Evolutionary conservation across 2,329 filamentous ascomycete genomes (phyloP).

Genomic region (Talaromyces marneffei): DNA sequence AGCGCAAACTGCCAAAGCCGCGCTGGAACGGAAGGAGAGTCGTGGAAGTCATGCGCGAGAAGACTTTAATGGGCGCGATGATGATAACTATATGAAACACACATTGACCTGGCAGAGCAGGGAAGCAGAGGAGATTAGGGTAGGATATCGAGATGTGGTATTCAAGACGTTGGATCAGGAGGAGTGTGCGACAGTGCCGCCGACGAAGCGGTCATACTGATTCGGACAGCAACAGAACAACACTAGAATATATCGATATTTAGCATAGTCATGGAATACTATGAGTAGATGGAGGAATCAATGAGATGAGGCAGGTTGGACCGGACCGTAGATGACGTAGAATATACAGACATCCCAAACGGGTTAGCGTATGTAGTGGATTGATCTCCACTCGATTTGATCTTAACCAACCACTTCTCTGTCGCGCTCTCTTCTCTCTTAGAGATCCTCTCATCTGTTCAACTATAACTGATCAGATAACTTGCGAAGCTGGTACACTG

Average conservation of each 20-base stretch:
- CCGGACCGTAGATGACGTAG: background rate
- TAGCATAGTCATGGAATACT: background rate
- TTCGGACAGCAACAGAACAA: no score
- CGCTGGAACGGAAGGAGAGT: conserved; percentile 92
- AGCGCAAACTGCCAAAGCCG: conserved; percentile 85
- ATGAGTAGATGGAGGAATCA: background rate
- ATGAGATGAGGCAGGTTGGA: background rate
- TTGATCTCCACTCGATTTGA: background rate
- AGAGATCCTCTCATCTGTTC: background rate
- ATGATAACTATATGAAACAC: conserved; percentile 99
- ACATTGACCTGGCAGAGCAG: conserved; percentile 95
- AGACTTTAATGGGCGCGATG: conserved; percentile 92
- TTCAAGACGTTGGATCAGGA: conserved; percentile 81
- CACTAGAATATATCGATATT: no score
- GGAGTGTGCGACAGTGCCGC: conserved; percentile 93
- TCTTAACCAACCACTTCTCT: background rate
- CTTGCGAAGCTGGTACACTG: background rate
- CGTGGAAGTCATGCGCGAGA: conserved; percentile 95
- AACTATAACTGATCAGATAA: background rate
- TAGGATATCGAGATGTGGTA: conserved; percentile 79
- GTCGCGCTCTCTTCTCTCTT: background rate
- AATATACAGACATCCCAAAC: background rate
- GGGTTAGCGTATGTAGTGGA: background rate
- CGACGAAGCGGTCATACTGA: conserved; percentile 70
- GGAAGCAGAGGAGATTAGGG: conserved; percentile 67